phyloP scores from a whole-genome alignment of 176 grass and related monocot species.

The Musa troglodytarum region DNA sequence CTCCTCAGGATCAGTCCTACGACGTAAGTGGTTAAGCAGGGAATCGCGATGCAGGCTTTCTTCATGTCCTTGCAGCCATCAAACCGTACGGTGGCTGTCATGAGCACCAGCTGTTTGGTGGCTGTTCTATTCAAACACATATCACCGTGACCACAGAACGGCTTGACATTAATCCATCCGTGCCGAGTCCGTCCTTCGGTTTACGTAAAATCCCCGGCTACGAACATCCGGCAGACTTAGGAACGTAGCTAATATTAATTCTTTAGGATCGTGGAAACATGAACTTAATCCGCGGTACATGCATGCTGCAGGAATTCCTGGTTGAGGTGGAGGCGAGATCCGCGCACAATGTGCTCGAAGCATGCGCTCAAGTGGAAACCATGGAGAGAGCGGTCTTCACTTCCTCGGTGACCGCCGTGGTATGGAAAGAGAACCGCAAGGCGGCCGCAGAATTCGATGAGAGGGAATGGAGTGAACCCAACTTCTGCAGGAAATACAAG shows the following conservation, averaged over 20 bases:
- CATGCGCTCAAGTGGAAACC: conserved; percentile 63
- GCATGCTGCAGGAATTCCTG: conserved; percentile 34
- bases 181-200: no score
- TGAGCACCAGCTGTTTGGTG: not conserved
- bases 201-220: no score
- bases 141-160: not conserved
- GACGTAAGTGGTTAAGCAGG: conserved; percentile 33
- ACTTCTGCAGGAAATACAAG: conserved; percentile 67
- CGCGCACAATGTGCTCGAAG: conserved; percentile 90
- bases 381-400: conserved; percentile 84
- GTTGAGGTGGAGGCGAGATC: conserved; percentile 70
- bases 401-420: conserved; percentile 77
- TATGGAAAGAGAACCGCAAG: conserved; percentile 44
- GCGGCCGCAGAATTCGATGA: conserved; percentile 28
- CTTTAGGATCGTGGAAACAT: no score
- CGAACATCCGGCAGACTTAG: no score
- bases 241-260: no score
- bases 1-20: conserved; percentile 42
- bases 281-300: not conserved
- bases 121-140: not conserved
- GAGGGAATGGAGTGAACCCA: conserved; percentile 82
- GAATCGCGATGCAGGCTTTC: no score
- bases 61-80: no score
- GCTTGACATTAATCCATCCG: no score
- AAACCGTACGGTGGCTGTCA: no score